These are phyloP conservation scores for Pinus tabuliformis DNA, from an alignment of 75 land plant species.

Conservation along the genomic window DNA sequence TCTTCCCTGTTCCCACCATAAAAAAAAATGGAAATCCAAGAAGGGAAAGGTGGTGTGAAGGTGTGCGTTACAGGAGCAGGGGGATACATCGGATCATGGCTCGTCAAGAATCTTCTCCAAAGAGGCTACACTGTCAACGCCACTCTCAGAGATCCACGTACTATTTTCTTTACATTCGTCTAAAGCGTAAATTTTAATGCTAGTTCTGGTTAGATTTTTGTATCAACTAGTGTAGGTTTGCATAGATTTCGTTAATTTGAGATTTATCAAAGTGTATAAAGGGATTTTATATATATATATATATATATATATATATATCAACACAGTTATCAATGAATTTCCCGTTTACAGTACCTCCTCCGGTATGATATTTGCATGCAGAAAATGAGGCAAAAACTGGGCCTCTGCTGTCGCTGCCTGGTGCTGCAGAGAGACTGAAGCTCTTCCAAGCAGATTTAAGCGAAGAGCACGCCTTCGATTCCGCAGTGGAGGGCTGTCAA, in stretches of 20 bases:
- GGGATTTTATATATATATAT: too few species aligned
- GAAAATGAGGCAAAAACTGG: conserved; percentile 27
- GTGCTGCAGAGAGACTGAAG: conserved; percentile 30
- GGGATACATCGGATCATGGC: conserved; percentile 4
- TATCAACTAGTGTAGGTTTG: too few species aligned
- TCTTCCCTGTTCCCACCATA: too few species aligned
- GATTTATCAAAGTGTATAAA: too few species aligned
- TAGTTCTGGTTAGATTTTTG: too few species aligned
- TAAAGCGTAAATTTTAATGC: neutral
- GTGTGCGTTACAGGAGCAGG: neutral
- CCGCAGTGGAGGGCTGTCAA: conserved; percentile 22
- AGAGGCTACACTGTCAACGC: conserved; percentile 9
- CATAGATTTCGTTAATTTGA: too few species aligned
- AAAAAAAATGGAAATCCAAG: too few species aligned
- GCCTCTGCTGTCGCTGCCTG: conserved; percentile 29
- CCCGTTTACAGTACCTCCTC: too few species aligned
- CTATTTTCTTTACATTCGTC: too few species aligned
- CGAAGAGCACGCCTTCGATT: conserved; percentile 30
- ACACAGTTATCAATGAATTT: too few species aligned
- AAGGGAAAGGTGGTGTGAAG: too few species aligned
- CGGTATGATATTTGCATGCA: conserved; percentile 19
- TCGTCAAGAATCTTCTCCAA: conserved; percentile 2
- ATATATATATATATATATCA: too few species aligned
- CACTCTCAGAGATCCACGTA: conserved; percentile 7
- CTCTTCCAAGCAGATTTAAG: conserved; percentile 29